These are phyloP conservation scores for Monosporascus sp. DNA, from an alignment of 2,329 filamentous ascomycete genomes.

Conservation along the genomic window DNA sequence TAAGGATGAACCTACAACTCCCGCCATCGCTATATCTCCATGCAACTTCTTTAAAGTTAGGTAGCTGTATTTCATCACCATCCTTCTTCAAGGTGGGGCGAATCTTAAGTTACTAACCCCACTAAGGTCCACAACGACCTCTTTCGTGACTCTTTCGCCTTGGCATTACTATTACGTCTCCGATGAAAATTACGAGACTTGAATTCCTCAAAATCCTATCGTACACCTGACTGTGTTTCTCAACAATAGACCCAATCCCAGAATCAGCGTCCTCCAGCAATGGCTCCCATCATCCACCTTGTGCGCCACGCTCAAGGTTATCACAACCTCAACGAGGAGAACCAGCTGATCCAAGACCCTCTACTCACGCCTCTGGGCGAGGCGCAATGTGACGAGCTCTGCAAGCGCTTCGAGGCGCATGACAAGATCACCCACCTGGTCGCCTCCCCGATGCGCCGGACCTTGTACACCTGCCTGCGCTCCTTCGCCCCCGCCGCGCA, in stretches of 20 bases:
- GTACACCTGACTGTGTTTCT: background rate
- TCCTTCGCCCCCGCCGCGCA: conserved; percentile 57
- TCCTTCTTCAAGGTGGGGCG: too few relatives aligned
- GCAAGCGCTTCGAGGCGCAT: conserved; percentile 58
- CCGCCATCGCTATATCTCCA: too few relatives aligned
- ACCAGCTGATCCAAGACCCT: conserved; percentile 72
- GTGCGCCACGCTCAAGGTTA: conserved; percentile 73
- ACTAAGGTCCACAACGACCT: background rate
- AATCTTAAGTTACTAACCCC: too few relatives aligned
- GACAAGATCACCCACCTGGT: conserved; percentile 62
- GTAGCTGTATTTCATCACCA: too few relatives aligned
- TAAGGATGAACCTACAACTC: too few relatives aligned
- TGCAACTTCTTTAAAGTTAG: too few relatives aligned
- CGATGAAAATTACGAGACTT: too few relatives aligned
- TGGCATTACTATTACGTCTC: background rate
- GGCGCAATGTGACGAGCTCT: conserved; percentile 64
- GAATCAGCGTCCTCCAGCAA: conserved; percentile 24
- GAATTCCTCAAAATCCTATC: too few relatives aligned
- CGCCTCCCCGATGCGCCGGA: conserved; percentile 74
- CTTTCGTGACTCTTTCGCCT: background rate
- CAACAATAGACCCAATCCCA: too few relatives aligned
- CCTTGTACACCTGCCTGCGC: conserved; percentile 69
- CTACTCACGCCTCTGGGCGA: conserved; percentile 70
- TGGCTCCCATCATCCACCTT: conserved; percentile 56
- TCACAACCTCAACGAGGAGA: conserved; percentile 69